Conservation (phyloP, 2,329 filamentous ascomycete genomes). For the Meredithiella fracta region DNA sequence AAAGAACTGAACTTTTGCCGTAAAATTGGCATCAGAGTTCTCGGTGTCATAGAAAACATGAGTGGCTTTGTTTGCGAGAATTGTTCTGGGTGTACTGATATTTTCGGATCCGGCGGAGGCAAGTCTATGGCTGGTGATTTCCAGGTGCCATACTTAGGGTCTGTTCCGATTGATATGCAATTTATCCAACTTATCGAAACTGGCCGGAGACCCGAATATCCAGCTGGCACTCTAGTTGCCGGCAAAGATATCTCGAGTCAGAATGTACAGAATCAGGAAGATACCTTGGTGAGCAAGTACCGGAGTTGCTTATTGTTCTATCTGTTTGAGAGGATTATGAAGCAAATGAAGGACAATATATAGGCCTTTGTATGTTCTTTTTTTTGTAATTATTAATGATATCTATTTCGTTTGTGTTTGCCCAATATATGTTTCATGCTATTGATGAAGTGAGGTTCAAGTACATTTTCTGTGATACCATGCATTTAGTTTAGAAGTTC, state of each 20-base stretch:
- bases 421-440: neutral
- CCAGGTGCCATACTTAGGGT: conserved; percentile 65
- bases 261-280: conserved; percentile 13
- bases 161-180: conserved; percentile 80
- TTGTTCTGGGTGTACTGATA: conserved; percentile 73
- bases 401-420: neutral
- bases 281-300: conserved; percentile 53
- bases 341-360: conserved; percentile 22
- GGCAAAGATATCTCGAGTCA: conserved; percentile 34
- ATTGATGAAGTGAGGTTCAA: too few relatives aligned
- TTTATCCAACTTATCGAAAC: conserved; percentile 81
- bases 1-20: conserved; percentile 89
- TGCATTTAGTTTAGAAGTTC: too few relatives aligned
- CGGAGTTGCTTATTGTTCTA: conserved; percentile 51
- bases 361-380: neutral
- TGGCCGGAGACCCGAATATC: conserved; percentile 46
- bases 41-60: conserved; percentile 97
- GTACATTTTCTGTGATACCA: too few relatives aligned
- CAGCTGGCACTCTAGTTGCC: conserved; percentile 46
- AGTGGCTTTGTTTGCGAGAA: conserved; percentile 71
- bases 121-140: conserved; percentile 80
- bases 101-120: conserved; percentile 85
- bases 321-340: conserved; percentile 50
- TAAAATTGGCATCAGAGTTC: conserved; percentile 61
- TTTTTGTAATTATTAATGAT: neutral